Evolutionary conservation across 176 grass and related monocot species (phyloP).

Genomic region (Zoysia japonica): DNA sequence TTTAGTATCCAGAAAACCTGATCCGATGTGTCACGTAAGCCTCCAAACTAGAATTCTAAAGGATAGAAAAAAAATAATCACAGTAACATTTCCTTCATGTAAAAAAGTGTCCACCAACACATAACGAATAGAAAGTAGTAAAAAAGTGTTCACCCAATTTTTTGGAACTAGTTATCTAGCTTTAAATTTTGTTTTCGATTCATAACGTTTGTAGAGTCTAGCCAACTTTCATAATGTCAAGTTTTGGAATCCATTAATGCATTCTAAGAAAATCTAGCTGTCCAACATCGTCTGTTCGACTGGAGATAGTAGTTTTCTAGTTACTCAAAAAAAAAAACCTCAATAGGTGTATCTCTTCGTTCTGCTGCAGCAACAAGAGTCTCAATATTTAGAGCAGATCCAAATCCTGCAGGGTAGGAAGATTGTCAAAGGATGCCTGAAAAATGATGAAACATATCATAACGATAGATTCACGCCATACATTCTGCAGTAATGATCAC

Average conservation of each 20-base stretch:
- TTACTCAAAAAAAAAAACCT: constrained; percentile 54
- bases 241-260: too few species aligned
- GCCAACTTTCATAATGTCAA: too few species aligned
- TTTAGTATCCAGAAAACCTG: background rate
- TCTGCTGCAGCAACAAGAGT: constrained; percentile 97
- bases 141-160: background rate
- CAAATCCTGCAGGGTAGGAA: constrained; percentile 78
- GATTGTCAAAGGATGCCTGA: constrained; percentile 68
- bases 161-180: background rate
- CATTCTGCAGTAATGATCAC: constrained; percentile 12
- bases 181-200: background rate
- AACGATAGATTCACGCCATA: constrained; percentile 14
- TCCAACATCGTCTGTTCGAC: background rate
- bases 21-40: background rate
- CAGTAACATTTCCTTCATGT: too few species aligned
- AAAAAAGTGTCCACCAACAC: too few species aligned
- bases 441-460: background rate
- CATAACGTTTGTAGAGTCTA: background rate
- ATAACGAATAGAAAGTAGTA: too few species aligned
- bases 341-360: constrained; percentile 79
- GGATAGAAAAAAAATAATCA: too few species aligned
- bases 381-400: constrained; percentile 92
- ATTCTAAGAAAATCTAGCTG: too few species aligned
- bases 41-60: background rate
- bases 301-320: background rate